Base-by-base conservation (phyloP, 2,329 filamentous ascomycete genomes). In the Paecilomyces sp. region DNA sequence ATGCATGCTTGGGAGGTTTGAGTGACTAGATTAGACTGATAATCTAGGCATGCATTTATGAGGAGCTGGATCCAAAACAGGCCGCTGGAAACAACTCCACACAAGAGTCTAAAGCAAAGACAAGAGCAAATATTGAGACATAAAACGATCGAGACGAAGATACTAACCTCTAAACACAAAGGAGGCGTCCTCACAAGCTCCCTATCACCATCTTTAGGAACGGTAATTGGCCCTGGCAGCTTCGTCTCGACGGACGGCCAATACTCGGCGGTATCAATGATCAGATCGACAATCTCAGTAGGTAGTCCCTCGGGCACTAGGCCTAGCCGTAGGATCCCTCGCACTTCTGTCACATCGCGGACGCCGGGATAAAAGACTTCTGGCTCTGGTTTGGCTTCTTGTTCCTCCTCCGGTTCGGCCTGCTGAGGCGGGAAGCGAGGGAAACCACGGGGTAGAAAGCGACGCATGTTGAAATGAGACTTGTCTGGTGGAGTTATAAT, bases 281-380 rank as follows among this genome's bases (percentile, higher is more conserved):
- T 76, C 61, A 74, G 63, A 66, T 77, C 75, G 28, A 76, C 65
- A 33, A 77, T 65, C 56, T 77, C 75, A n/a, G 63, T 60, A 0
- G 75, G 75, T 1, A 77, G 60, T 9, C 66, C 63, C 18, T 61
- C 63, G 3, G 56, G 41, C 7, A 64, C 34, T 53, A 64, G 57
- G 60, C 68, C 72, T 67, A 68, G 70, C 53, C 65, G 67, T 25
- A 77, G 60, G 0, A 76, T 33, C 61, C 68, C 62, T 30, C 72
- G 68, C 1, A 72, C 68, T 57, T 70, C 67, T 18, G 74, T 63
- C 9, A 74, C 74, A 57, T 77, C 73, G 53, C 61, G 65, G 5
- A 74, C 13, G 22, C 54, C 66, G 1, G 74, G 72, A 31, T 69
- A 68, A 56, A 66, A 72, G 18, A 58, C 30, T 22, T 61, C 53